Evolutionary conservation across 1,139 yeast species (phyloP), one percentile per base, ranked within the genome.

Genomic region (Hemisphaericaspora xylanilytica): DNA sequence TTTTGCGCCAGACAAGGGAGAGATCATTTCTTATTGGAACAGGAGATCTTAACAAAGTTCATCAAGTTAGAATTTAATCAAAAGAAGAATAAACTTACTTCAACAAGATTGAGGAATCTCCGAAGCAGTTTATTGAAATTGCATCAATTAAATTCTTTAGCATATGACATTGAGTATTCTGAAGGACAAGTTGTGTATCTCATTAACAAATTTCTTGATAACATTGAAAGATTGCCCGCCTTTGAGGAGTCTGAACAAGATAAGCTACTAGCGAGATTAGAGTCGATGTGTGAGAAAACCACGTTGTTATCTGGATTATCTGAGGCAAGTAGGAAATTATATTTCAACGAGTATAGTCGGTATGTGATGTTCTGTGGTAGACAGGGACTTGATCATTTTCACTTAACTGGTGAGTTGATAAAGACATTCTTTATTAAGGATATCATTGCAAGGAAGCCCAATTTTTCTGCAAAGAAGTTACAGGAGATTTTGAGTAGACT

Each of bases 111-210:
- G 11, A 25, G 40, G 30, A 47, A 42, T 24, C 35, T 45, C 12
- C 37, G 49, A 40, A 40, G 47, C 9, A 45, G 50, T 30, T 40
- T 47, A 15, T 38, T 47, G 28, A 47, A 47, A 20, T 41, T 47
- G 13, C 50, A 47, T 38, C 50, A 47, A 34, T 42, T 47, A 24
- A 45, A 42, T 32, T 45, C 46, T 29, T 35, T 45, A 22, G 50
- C 47, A 2, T 47, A 43, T 31, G 40, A 42, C 30, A 36, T 39
- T 17, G 47, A 45, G 5, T 45, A 42, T 35, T 44, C 42, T 3
- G 49, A 69, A 42, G 83, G 84, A 12, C 86, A 82, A 50, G 77
- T 84, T 42, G 63, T 82, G 4, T 80, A 81, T 43, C 65, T 83
- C 12, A 79, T 46, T 16, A 46, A 46, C 28, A 37, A 36, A 16